Percentiles rank a stretch among this genome's conserved stretches.
phyloP scores from a whole-genome alignment of 2,329 filamentous ascomycete species.

The Lachnellula occidentalis region DNA sequence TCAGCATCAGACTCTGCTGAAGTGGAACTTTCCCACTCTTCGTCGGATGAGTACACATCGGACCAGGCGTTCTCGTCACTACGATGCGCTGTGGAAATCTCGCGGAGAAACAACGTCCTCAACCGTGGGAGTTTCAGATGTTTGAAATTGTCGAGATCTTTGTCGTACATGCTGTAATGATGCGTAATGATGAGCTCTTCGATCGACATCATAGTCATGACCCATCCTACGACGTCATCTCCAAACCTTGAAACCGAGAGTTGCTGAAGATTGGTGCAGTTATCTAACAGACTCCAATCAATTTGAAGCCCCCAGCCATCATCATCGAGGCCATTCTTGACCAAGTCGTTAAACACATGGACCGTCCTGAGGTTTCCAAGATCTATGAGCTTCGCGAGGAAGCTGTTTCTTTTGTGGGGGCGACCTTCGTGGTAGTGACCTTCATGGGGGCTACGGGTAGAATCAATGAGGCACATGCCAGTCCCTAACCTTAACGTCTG shows the following conservation, averaged over 20 bases:
- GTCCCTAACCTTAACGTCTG: conserved; percentile 5
- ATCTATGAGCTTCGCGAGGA: conserved; percentile 2
- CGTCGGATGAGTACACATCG: neutral
- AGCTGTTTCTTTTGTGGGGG: neutral
- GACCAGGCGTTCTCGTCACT: neutral
- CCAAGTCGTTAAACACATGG: conserved; percentile 5
- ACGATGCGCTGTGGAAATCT: neutral
- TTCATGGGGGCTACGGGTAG: neutral
- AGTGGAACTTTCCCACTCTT: neutral
- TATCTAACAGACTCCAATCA: conserved; percentile 5
- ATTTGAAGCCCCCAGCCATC: neutral
- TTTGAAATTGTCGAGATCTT: conserved; percentile 2
- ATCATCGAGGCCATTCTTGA: neutral
- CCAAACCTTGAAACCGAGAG: conserved; percentile 3
- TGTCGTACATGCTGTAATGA: conserved; percentile 6
- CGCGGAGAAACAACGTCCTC: conserved; percentile 3
- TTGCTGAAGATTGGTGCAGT: neutral
- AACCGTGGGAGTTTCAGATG: conserved; percentile 7
- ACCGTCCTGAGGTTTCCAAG: neutral
- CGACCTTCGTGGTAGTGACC: neutral
- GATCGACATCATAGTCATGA: neutral
- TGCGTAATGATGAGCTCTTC: conserved; percentile 11
- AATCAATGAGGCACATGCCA: neutral
- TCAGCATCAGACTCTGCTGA: neutral
- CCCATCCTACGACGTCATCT: conserved; percentile 1